Conservation (phyloP, 2,329 filamentous ascomycete species). For the Corynespora cassiicola region DNA sequence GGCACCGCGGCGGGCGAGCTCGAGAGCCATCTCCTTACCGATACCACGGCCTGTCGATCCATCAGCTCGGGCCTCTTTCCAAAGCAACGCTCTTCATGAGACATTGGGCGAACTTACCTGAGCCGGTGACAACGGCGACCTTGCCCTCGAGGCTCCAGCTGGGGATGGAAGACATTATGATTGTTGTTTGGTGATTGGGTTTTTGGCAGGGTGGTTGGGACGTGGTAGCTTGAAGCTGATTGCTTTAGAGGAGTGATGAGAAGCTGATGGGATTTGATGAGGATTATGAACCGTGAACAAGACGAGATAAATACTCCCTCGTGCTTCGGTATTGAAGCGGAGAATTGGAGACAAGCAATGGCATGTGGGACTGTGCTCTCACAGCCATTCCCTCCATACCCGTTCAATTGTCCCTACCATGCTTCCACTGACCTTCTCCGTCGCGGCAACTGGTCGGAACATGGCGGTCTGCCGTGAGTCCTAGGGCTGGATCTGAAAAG, state of each 20-base stretch:
- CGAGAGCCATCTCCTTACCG: constrained; percentile 69
- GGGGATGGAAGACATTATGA: constrained; percentile 50
- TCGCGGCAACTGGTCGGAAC: constrained; percentile 36
- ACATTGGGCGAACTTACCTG: constrained; percentile 43
- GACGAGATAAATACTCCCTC: constrained; percentile 38
- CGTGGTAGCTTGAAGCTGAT: constrained; percentile 10
- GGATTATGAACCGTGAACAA: constrained; percentile 20
- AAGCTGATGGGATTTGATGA: constrained; percentile 27
- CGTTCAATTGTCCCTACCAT: constrained; percentile 27
- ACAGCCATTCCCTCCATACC: constrained; percentile 27
- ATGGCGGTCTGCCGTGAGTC: constrained; percentile 26
- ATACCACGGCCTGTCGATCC: constrained; percentile 64
- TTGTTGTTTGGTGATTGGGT: constrained; percentile 21
- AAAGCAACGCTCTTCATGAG: neutral
- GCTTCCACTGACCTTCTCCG: constrained; percentile 18
- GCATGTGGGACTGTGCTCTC: constrained; percentile 19
- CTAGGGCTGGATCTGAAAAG: constrained; percentile 34
- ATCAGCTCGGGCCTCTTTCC: constrained; percentile 23
- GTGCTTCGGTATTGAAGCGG: constrained; percentile 39
- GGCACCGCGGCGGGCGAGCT: constrained; percentile 70
- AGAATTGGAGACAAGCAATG: constrained; percentile 30
- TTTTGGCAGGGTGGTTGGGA: constrained; percentile 11
- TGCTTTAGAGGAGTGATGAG: constrained; percentile 19
- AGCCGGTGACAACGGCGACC: constrained; percentile 61
- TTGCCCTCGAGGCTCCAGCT: constrained; percentile 61